These are phyloP conservation scores for Neonectria ditissima DNA, from an alignment of 2,329 filamentous ascomycete species.

Conservation along the genomic window DNA sequence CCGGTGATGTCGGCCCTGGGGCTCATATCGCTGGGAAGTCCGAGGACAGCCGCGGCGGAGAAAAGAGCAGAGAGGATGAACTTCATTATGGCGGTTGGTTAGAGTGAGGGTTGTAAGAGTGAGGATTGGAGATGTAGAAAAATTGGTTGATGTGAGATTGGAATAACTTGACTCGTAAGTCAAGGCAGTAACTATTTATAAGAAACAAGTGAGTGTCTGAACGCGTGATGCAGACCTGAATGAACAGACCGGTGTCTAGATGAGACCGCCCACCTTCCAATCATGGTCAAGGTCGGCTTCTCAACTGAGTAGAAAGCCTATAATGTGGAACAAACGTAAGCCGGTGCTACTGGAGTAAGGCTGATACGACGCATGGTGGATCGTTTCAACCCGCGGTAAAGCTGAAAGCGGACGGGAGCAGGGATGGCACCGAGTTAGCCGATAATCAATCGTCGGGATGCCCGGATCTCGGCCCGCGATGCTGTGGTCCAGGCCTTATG, in stretches of 20 bases:
- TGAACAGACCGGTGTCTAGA: not conserved
- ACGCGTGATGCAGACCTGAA: not conserved
- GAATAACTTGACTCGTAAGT: not conserved
- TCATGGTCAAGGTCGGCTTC: constrained; percentile 31
- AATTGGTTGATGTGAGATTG: not conserved
- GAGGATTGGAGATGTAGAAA: not conserved
- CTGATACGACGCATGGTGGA: constrained; percentile 34
- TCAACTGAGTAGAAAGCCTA: constrained; percentile 10
- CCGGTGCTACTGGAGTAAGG: constrained; percentile 42
- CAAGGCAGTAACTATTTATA: not conserved
- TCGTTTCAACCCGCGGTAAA: constrained; percentile 40
- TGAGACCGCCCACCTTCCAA: constrained; percentile 26
- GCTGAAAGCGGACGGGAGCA: constrained; percentile 11
- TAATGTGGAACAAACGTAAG: constrained; percentile 1
- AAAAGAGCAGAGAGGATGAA: constrained; percentile 39
- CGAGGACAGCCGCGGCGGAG: constrained; percentile 42
- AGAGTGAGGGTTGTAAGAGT: not conserved
- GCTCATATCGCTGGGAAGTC: constrained; percentile 18
- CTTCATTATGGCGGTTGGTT: constrained; percentile 39
- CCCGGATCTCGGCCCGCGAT: constrained; percentile 25
- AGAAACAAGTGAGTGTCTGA: not conserved
- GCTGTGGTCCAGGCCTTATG: constrained; percentile 28
- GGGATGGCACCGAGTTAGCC: constrained; percentile 12
- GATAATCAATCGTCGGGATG: constrained; percentile 4
- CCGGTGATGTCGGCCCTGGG: constrained; percentile 10